phyloP scores from a whole-genome alignment of 2,329 filamentous ascomycete genomes.

The Cryphonectria parasitica region DNA sequence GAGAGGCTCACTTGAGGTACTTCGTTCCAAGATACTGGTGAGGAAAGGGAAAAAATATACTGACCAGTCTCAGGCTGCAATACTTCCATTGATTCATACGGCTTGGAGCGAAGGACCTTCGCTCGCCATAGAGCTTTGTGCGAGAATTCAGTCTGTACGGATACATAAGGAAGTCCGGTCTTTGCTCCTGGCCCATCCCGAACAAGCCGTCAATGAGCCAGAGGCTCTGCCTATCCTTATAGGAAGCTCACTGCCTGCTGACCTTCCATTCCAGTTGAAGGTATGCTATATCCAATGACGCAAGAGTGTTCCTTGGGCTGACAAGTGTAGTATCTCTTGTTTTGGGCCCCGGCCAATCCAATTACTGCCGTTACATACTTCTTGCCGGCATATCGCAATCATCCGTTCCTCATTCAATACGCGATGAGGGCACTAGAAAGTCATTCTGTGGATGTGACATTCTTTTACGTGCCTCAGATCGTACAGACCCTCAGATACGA shows the following conservation, averaged over 20 bases:
- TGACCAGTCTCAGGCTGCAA: conserved; percentile 48
- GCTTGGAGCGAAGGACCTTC: conserved; percentile 87
- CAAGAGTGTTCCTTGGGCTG: conserved; percentile 33
- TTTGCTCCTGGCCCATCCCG: conserved; percentile 80
- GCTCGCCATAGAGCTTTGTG: conserved; percentile 82
- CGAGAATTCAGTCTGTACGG: conserved; percentile 76
- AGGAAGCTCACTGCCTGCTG: conserved; percentile 73
- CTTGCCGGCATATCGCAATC: conserved; percentile 84
- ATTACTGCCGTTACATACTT: conserved; percentile 94
- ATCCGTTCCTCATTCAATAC: conserved; percentile 94
- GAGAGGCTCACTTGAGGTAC: conserved; percentile 47
- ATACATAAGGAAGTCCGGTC: conserved; percentile 77
- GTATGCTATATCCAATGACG: conserved; percentile 45
- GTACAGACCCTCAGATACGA: conserved; percentile 96
- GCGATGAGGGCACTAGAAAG: conserved; percentile 93
- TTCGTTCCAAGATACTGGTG: conserved; percentile 20
- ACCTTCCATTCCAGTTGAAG: conserved; percentile 85
- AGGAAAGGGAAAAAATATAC: conserved; percentile 9
- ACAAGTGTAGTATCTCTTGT: conserved; percentile 73
- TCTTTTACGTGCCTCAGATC: conserved; percentile 98
- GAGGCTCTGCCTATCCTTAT: conserved; percentile 84
- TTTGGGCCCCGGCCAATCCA: conserved; percentile 91
- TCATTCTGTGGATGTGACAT: conserved; percentile 94
- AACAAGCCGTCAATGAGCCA: conserved; percentile 79
- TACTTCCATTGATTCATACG: conserved; percentile 70